Base-by-base conservation (phyloP, 352 stramenopile species). In the Pythium folliculosum region DNA sequence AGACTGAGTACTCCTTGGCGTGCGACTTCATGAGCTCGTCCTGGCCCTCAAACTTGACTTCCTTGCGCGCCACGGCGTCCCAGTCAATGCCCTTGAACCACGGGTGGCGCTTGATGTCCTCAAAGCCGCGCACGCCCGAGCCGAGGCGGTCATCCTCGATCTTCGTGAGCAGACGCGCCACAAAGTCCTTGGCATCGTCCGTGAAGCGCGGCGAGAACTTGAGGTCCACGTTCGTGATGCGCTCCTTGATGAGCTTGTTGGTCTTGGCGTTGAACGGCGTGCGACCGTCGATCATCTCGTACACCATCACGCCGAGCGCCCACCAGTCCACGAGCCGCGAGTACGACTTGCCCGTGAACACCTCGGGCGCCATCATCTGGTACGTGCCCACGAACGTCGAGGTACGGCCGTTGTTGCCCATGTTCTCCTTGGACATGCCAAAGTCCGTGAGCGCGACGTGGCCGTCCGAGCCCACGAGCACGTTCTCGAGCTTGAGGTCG, bases 391-490 rank as follows among this genome's bases (percentile, higher is more conserved):
- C 93, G 65, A 98, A 97, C 14, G 92, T 97, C 7, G 76, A 85
- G 48, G 91, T 96, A 43, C 90, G 80, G 19, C 81, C 77, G 45
- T 79, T 65, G 27, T 81, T 78, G n/a, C 75, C 90, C 75, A 99
- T 98, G 55, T 98, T 97, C 69, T 99, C 97, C 75, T 99, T 99
- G 10, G 91, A 98, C 73, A 99, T 94, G n/a, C 97, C 98, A 79
- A 99, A 99, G 78, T 99, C 97, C 49, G 97, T 99, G 22, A 99
- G 79, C 43, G 96, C 91, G 47, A 99, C 89, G 71, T 99, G 96
- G 45, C 98, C 98, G 53, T 96, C 78, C 16, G 88, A 91, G 66
- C 98, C 96, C 45, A 99, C 88, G 16, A 99, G 76, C 37, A 99
- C 94, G 73, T 99, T 99, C 75, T 99, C 97, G 40, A 98, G 94